Evolutionary conservation across 345 rosid genomes (phyloP).

Genomic region (Salix dunnii): DNA sequence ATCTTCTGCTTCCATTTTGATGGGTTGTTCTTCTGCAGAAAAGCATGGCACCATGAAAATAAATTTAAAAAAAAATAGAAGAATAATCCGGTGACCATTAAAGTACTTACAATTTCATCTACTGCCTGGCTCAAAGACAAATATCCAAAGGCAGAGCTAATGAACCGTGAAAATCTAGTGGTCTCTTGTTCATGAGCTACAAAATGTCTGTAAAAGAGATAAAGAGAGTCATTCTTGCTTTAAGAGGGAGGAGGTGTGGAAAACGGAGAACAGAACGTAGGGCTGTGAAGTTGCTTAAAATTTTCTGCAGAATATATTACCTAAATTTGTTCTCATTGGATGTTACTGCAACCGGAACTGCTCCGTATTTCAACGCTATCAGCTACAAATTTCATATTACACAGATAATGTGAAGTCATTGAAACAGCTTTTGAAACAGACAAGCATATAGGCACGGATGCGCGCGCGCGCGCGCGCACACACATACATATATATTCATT

Average conservation of each 20-base stretch:
- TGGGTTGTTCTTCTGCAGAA: constrained; percentile 39
- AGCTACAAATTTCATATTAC: constrained; percentile 38
- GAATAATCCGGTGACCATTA: neutral
- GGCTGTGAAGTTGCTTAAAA: neutral
- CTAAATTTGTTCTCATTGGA: constrained; percentile 31
- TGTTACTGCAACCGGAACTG: constrained; percentile 47
- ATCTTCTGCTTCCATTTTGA: constrained; percentile 48
- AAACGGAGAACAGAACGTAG: neutral
- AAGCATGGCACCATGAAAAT: neutral
- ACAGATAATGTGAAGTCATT: neutral
- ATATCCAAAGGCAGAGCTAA: constrained; percentile 43
- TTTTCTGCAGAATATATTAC: constrained; percentile 26
- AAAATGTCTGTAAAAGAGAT: constrained; percentile 24
- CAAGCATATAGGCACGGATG: no score
- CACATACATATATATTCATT: neutral
- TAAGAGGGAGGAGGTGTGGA: neutral
- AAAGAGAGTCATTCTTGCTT: neutral
- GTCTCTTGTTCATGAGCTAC: constrained; percentile 34
- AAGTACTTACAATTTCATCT: constrained; percentile 53
- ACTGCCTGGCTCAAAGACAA: constrained; percentile 52
- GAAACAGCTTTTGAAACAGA: neutral
- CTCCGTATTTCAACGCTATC: constrained; percentile 71
- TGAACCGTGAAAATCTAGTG: constrained; percentile 35
- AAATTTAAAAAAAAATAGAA: neutral
- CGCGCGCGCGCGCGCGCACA: no score